Percentiles rank a stretch among this genome's conserved stretches.
phyloP scores from a whole-genome alignment of 108 stramenopile species.

The Phaeodactylum tricornutum region DNA sequence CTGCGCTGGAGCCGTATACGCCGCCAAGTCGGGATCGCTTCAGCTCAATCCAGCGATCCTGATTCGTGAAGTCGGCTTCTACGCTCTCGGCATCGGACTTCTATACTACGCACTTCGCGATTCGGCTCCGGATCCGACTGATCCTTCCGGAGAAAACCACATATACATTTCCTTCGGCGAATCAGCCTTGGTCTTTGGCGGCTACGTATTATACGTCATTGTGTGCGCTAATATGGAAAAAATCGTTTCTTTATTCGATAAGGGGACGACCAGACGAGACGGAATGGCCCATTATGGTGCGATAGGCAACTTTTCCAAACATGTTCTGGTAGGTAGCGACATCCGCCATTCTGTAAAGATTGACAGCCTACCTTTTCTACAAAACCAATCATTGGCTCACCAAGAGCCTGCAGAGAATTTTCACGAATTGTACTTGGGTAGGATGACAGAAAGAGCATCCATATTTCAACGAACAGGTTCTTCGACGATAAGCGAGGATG shows the following conservation, averaged over 20 bases:
- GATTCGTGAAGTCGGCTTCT: conserved; percentile 58
- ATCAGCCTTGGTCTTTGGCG: conserved; percentile 46
- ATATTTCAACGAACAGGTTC: background rate
- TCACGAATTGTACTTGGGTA: background rate
- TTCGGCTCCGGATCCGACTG: conserved; percentile 20
- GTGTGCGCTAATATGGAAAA: conserved; percentile 52
- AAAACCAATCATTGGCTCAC: conserved; percentile 3
- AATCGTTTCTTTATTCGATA: too few species aligned
- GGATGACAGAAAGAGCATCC: too few species aligned
- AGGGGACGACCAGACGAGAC: too few species aligned
- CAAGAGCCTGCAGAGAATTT: conserved; percentile 8
- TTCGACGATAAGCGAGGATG: background rate
- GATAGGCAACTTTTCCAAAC: too few species aligned
- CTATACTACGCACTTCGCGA: conserved; percentile 46
- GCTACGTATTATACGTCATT: conserved; percentile 58
- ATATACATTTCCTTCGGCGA: conserved; percentile 49
- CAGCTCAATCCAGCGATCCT: conserved; percentile 46
- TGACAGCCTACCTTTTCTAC: conserved; percentile 2
- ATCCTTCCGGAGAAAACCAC: conserved; percentile 25
- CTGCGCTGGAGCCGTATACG: conserved; percentile 63
- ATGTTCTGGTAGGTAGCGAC: too few species aligned
- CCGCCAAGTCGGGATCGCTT: conserved; percentile 32
- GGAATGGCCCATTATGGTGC: too few species aligned
- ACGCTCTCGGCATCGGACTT: conserved; percentile 43
- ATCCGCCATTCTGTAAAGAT: too few species aligned